Conservation (phyloP, 2,329 filamentous ascomycete species). For the Monosporascus sp. region DNA sequence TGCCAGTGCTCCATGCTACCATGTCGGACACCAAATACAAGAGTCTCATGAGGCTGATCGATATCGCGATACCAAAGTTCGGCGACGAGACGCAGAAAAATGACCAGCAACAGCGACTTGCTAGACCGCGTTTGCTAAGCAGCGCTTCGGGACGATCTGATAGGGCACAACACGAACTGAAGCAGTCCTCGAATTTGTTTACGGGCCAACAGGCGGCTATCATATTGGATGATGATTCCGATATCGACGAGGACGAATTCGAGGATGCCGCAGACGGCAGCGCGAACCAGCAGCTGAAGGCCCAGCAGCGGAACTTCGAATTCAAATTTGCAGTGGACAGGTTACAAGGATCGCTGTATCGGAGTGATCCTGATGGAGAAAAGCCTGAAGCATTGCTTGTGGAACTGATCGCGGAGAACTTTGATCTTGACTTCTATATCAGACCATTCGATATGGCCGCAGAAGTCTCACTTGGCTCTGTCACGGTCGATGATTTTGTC, state of each 20-base stretch:
- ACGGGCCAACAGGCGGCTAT: constrained; percentile 68
- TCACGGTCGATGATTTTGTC: constrained; percentile 92
- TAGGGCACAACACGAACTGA: constrained; percentile 41
- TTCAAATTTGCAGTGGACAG: constrained; percentile 95
- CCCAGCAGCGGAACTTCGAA: constrained; percentile 89
- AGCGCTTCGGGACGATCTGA: constrained; percentile 40
- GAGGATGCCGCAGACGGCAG: constrained; percentile 60
- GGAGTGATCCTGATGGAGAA: constrained; percentile 72
- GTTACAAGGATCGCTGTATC: constrained; percentile 86
- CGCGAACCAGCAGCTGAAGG: constrained; percentile 55
- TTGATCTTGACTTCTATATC: constrained; percentile 82
- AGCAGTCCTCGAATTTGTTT: constrained; percentile 67
- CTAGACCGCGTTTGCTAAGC: constrained; percentile 42
- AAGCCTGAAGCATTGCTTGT: constrained; percentile 78
- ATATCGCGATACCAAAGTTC: constrained; percentile 88
- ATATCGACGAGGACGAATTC: constrained; percentile 59
- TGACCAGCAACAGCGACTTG: constrained; percentile 22
- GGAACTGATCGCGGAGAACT: constrained; percentile 84
- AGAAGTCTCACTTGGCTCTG: constrained; percentile 78
- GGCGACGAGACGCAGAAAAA: constrained; percentile 38
- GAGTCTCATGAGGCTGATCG: constrained; percentile 89
- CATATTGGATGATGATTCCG: constrained; percentile 69
- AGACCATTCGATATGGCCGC: constrained; percentile 89
- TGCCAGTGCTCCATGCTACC: constrained; percentile 86
- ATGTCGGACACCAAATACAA: constrained; percentile 97